Evolutionary conservation across 257 asterid species (phyloP).

Genomic region (Petrea volubilis): DNA sequence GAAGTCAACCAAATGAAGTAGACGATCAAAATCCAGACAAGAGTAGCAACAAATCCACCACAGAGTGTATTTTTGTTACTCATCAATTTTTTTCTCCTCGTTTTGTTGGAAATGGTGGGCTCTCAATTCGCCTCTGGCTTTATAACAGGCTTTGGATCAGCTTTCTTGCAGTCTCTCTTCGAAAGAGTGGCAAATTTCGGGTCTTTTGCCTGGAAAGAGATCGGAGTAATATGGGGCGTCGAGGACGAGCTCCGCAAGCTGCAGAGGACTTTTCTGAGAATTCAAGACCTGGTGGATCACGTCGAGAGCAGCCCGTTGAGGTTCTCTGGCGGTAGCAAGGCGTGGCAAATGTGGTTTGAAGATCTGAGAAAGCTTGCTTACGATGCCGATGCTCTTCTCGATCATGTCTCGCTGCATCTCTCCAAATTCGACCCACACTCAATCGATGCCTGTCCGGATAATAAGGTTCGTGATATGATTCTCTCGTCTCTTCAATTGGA

Average conservation of each 20-base stretch:
- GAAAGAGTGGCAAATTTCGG: slow-evolving; percentile 9
- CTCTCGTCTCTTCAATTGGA: slow-evolving; percentile 3
- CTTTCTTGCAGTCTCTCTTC: not conserved
- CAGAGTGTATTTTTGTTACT: too few relatives aligned
- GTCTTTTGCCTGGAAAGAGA: not conserved
- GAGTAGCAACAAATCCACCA: too few relatives aligned
- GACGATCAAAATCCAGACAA: too few relatives aligned
- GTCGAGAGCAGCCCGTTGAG: slow-evolving; percentile 4
- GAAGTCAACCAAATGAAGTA: too few relatives aligned
- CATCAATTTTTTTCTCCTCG: too few relatives aligned
- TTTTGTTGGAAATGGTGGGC: not conserved
- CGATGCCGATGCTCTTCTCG: slow-evolving; percentile 36
- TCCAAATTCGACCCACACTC: not conserved
- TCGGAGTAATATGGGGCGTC: slow-evolving; percentile 19
- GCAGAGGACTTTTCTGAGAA: slow-evolving; percentile 27
- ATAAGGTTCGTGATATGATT: slow-evolving; percentile 19
- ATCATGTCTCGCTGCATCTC: slow-evolving; percentile 23
- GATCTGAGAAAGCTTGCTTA: slow-evolving; percentile 24
- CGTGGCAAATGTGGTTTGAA: slow-evolving; percentile 31
- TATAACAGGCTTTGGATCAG: slow-evolving; percentile 21
- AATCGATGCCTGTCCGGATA: not conserved
- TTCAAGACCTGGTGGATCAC: slow-evolving; percentile 28
- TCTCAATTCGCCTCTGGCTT: not conserved
- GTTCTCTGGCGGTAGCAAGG: slow-evolving; percentile 4
- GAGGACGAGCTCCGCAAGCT: slow-evolving; percentile 33